Evolutionary conservation across 768 basidiomycete genomes (phyloP).

Genomic region (Leccinum olivaceopallidum): DNA sequence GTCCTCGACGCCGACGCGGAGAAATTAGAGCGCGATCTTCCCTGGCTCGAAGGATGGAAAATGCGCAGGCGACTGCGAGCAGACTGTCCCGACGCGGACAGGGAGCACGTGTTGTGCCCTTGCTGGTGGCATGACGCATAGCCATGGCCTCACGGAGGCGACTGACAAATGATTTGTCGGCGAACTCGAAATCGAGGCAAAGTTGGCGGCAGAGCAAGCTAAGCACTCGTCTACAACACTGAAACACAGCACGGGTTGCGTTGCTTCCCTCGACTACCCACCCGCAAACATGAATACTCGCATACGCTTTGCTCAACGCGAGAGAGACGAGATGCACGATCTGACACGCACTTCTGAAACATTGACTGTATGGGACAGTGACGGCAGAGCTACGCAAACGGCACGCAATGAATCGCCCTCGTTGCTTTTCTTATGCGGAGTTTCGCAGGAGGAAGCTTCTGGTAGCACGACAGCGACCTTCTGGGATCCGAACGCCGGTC

Average conservation of each 20-base stretch:
- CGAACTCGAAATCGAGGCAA: slow-evolving; percentile 26
- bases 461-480: slow-evolving; percentile 40
- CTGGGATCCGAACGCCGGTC: slow-evolving; percentile 61
- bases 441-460: slow-evolving; percentile 20
- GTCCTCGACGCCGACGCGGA: slow-evolving; percentile 31
- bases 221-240: not conserved
- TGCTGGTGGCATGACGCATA: slow-evolving; percentile 7
- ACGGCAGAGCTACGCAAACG: slow-evolving; percentile 12
- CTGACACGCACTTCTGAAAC: slow-evolving; percentile 84
- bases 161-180: slow-evolving; percentile 31
- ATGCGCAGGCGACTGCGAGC: slow-evolving; percentile 25
- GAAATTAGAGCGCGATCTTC: slow-evolving; percentile 25
- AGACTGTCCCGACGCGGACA: not conserved
- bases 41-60: slow-evolving; percentile 32
- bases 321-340: slow-evolving; percentile 89
- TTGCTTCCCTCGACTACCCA: not conserved
- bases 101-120: not conserved
- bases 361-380: slow-evolving; percentile 42
- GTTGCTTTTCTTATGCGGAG: slow-evolving; percentile 2
- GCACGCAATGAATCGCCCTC: slow-evolving; percentile 7
- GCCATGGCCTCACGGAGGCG: slow-evolving; percentile 32
- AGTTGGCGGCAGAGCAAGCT: slow-evolving; percentile 6
- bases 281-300: slow-evolving; percentile 12
- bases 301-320: slow-evolving; percentile 66
- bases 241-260: not conserved